Percentiles rank a stretch among this genome's conserved stretches.
These are phyloP conservation scores for Hypoxylon sp. DNA, from an alignment of 2,329 filamentous ascomycete genomes.

Conservation along the genomic window DNA sequence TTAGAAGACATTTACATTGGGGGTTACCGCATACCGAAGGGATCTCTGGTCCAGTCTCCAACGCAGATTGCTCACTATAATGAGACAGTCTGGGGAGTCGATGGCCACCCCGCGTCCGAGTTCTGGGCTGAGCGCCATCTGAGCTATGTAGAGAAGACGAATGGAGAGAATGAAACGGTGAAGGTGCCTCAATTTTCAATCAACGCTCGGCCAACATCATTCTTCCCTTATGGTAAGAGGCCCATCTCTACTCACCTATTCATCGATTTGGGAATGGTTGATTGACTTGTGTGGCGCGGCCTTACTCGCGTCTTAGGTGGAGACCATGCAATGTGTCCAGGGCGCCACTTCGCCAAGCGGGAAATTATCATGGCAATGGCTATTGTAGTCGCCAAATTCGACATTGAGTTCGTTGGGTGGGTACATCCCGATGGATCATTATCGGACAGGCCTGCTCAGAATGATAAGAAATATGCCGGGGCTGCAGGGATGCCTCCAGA, in stretches of 20 bases:
- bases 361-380: constrained; percentile 57
- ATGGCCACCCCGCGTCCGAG: constrained; percentile 33
- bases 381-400: constrained; percentile 52
- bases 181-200: constrained; percentile 11
- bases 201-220: constrained; percentile 15
- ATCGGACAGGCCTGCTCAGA: constrained; percentile 32
- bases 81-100: constrained; percentile 37
- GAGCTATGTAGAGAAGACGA: not conserved
- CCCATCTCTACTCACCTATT: not conserved
- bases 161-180: not conserved
- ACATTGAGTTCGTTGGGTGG: constrained; percentile 53
- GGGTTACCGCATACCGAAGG: constrained; percentile 34
- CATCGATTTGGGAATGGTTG: not conserved
- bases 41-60: constrained; percentile 41
- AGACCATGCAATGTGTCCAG: constrained; percentile 53
- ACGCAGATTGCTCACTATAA: constrained; percentile 38
- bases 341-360: constrained; percentile 59
- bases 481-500: constrained; percentile 37
- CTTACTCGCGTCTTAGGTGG: not conserved
- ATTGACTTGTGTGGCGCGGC: not conserved
- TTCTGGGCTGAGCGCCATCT: constrained; percentile 37
- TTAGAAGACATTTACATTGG: constrained; percentile 28
- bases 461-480: constrained; percentile 27
- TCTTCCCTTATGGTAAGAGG: constrained; percentile 46
- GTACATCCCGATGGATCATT: constrained; percentile 22